Evolutionary conservation across 805 yeast species (phyloP), one percentile per base, ranked within the genome.

Genomic region (Pichia paraexigua): DNA sequence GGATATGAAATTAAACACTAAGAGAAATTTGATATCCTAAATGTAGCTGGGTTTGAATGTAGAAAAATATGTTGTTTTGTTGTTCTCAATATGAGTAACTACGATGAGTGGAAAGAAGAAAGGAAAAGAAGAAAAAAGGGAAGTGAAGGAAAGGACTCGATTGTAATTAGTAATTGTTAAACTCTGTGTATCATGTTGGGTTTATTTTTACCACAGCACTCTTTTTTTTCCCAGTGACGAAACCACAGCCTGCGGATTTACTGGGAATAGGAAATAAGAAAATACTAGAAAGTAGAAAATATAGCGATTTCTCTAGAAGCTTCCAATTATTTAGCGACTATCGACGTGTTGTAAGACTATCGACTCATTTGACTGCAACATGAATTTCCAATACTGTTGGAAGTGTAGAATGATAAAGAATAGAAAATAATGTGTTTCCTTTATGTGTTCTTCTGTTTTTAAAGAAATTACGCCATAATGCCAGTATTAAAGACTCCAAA

Each of bases 401-500:
- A n/a, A 15, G 9, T 35, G 20, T 10, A 10, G 39, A 13, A 35
- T 30, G 35, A 30, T 30, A 15, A 13, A 27, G 3, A 6, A 10
- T 27, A 11, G 30, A 27, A 7, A 27, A 27, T 11, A 27, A 7
- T 12, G 3, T 27, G 30, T 10, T 27, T 27, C 13, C 3, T 5
- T 9, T 11, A 10, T 6, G 9, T 9, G 5, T 27, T 27, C 9
- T 9, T 27, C 30, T 27, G 30, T 7, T 27, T 6, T 11, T 10
- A 4, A 11, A 12, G 13, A 9, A 27, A 27, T 27, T 6, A 27
- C 13, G 9, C 12, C 30, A 10, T 27, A 10, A 50, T 50, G 53
- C 53, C 53, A 13, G 47, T 43, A 5, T 22, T 42, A 7, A 50
- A 50, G 39, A 30, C 41, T n/a, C 47, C 47, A 15, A 42, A 43